phyloP scores from a whole-genome alignment of 495 filamentous ascomycete species.

The Evernia prunastri region DNA sequence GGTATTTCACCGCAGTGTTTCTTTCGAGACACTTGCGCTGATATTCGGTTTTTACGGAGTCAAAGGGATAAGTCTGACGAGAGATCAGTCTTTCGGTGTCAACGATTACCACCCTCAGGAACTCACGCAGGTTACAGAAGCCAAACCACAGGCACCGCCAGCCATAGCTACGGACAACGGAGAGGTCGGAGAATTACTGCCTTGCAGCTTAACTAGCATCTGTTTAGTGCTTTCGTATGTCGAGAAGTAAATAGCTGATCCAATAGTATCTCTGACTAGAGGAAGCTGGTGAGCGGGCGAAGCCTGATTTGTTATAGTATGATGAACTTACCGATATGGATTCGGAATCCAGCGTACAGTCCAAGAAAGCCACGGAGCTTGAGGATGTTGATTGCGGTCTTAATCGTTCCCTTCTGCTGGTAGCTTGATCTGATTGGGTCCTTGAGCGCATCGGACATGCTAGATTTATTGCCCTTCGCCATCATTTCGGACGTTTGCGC shows the following conservation, averaged over 20 bases:
- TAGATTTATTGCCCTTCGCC: slow-evolving; percentile 50
- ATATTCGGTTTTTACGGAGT: slow-evolving; percentile 77
- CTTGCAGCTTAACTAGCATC: slow-evolving; percentile 63
- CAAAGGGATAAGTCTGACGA: slow-evolving; percentile 63
- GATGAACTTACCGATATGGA: slow-evolving; percentile 62
- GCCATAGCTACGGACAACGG: slow-evolving; percentile 66
- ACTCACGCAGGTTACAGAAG: slow-evolving; percentile 75
- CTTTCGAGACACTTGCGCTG: slow-evolving; percentile 71
- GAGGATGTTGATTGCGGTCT: slow-evolving; percentile 66
- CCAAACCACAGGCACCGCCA: slow-evolving; percentile 71
- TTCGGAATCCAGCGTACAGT: slow-evolving; percentile 68
- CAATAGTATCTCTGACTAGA: slow-evolving; percentile 70
- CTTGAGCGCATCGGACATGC: slow-evolving; percentile 51
- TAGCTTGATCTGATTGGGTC: slow-evolving; percentile 58
- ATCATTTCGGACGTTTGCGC: slow-evolving; percentile 72
- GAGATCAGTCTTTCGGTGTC: slow-evolving; percentile 13
- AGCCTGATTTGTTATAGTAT: background rate
- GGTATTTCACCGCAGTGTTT: slow-evolving; percentile 49
- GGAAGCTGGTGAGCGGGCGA: slow-evolving; percentile 3
- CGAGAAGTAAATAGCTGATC: slow-evolving; percentile 77
- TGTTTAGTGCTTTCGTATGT: slow-evolving; percentile 81
- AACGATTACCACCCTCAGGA: slow-evolving; percentile 2
- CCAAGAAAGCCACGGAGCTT: slow-evolving; percentile 61
- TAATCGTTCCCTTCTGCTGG: slow-evolving; percentile 66
- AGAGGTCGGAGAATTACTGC: slow-evolving; percentile 58